phyloP scores from a whole-genome alignment of 495 filamentous ascomycete species.

The Parachaetomium inaequale region DNA sequence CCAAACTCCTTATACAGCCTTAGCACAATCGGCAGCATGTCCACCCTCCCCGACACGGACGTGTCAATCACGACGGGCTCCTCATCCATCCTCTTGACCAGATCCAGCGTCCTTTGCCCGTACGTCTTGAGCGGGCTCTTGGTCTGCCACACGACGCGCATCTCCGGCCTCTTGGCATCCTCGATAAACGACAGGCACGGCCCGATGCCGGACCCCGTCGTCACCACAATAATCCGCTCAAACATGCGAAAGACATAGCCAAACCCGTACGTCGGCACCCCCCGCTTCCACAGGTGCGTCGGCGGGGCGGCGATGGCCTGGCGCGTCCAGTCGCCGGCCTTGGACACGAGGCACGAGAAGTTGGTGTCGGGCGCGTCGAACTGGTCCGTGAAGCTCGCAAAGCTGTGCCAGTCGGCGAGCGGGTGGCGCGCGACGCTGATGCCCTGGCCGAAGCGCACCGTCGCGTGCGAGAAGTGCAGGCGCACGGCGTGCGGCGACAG shows the following conservation, averaged over 20 bases:
- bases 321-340: conserved; percentile 68
- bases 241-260: conserved; percentile 62
- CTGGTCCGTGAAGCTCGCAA: conserved; percentile 67
- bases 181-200: conserved; percentile 48
- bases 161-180: conserved; percentile 27
- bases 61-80: conserved; percentile 47
- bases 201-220: conserved; percentile 70
- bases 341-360: conserved; percentile 62
- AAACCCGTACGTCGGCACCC: conserved; percentile 55
- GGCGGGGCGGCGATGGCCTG: conserved; percentile 52
- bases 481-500: conserved; percentile 67
- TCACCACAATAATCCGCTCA: conserved; percentile 58
- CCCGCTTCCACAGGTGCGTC: conserved; percentile 49
- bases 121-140: conserved; percentile 43
- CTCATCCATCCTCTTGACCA: conserved; percentile 37
- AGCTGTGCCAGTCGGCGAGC: conserved; percentile 74
- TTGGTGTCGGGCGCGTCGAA: conserved; percentile 31
- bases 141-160: conserved; percentile 48
- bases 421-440: conserved; percentile 53
- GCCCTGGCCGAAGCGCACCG: conserved; percentile 48
- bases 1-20: conserved; percentile 52
- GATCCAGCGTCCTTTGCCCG: conserved; percentile 40
- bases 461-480: conserved; percentile 61
- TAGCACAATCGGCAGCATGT: conserved; percentile 52
- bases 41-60: conserved; percentile 33